A percentile compares a stretch with the other conserved stretches of the same genome.
Evolutionary conservation across 1,284 basidiomycete species (phyloP).

Genomic region (Nidula niveotomentosa): DNA sequence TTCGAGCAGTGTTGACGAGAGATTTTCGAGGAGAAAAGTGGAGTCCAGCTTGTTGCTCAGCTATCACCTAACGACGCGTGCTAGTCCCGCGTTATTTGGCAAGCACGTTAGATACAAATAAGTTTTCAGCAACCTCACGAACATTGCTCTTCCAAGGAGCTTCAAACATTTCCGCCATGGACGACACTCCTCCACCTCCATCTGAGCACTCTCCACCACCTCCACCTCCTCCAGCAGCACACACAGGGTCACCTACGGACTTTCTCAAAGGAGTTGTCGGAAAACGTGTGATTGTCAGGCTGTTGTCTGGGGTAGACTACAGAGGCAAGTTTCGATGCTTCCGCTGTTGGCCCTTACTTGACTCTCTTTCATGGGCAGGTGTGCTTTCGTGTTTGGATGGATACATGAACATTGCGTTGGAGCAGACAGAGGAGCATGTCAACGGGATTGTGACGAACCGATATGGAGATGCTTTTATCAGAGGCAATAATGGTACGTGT

Average conservation of each 20-base stretch:
- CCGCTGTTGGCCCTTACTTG: too few relatives aligned
- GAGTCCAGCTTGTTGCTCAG: too few relatives aligned
- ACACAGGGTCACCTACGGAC: slow-evolving; percentile 81
- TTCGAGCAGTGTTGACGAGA: too few relatives aligned
- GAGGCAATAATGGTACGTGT: slow-evolving; percentile 92
- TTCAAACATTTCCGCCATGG: slow-evolving; percentile 11
- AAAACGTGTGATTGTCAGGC: slow-evolving; percentile 89
- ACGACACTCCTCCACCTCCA: slow-evolving; percentile 36
- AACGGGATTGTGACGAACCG: slow-evolving; percentile 83
- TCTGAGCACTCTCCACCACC: slow-evolving; percentile 36
- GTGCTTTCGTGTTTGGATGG: slow-evolving; percentile 96
- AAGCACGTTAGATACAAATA: too few relatives aligned
- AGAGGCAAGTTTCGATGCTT: slow-evolving; percentile 42
- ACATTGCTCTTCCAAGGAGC: too few relatives aligned
- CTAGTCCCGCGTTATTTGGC: too few relatives aligned
- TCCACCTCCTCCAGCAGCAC: slow-evolving; percentile 49
- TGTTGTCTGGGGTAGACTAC: slow-evolving; percentile 98
- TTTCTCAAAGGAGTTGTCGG: slow-evolving; percentile 95
- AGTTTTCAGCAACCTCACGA: too few relatives aligned
- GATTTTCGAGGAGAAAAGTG: too few relatives aligned
- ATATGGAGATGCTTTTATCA: slow-evolving; percentile 94
- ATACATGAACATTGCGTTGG: slow-evolving; percentile 98
- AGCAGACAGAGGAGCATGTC: slow-evolving; percentile 95
- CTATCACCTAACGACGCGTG: too few relatives aligned
- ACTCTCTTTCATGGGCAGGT: slow-evolving; percentile 45